Conservation (phyloP, 768 basidiomycete species). For the Pisolithus sp. region DNA sequence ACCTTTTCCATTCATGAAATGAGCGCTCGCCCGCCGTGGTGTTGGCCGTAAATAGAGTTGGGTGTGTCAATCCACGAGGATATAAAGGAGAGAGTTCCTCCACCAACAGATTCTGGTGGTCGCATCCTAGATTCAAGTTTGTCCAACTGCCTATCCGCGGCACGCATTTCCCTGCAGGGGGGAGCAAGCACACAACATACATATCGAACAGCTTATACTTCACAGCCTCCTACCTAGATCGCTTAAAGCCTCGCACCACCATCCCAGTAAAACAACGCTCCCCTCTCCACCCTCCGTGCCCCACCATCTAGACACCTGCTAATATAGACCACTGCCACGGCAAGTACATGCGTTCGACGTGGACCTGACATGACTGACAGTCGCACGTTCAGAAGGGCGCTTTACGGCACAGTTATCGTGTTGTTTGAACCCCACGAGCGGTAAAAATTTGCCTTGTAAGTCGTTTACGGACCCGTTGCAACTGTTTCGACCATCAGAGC, state of each 20-base stretch:
- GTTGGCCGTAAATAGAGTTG: conserved; percentile 28
- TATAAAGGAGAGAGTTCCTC: conserved; percentile 23
- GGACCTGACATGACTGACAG: too few species aligned
- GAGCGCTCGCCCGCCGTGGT: conserved; percentile 24
- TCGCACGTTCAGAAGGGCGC: too few species aligned
- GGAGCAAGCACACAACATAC: neutral
- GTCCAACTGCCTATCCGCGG: neutral
- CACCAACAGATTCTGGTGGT: conserved; percentile 5
- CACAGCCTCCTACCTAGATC: neutral
- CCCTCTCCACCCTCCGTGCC: neutral
- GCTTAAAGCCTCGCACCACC: neutral
- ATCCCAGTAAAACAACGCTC: neutral
- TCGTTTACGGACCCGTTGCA: conserved; percentile 22
- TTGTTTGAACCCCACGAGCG: too few species aligned
- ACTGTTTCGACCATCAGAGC: conserved; percentile 4
- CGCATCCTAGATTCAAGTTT: neutral
- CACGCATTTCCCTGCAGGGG: neutral
- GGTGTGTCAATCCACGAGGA: conserved; percentile 14
- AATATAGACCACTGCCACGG: neutral
- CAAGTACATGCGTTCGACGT: conserved; percentile 13
- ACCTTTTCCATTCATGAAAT: conserved; percentile 23
- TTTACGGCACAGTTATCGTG: neutral
- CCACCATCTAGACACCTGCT: neutral
- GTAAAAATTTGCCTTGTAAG: conserved; percentile 1
- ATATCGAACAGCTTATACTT: too few species aligned